Evolutionary conservation across 2,329 filamentous ascomycete genomes (phyloP), one percentile per base, ranked within the genome.

Genomic region (Claviceps monticola): DNA sequence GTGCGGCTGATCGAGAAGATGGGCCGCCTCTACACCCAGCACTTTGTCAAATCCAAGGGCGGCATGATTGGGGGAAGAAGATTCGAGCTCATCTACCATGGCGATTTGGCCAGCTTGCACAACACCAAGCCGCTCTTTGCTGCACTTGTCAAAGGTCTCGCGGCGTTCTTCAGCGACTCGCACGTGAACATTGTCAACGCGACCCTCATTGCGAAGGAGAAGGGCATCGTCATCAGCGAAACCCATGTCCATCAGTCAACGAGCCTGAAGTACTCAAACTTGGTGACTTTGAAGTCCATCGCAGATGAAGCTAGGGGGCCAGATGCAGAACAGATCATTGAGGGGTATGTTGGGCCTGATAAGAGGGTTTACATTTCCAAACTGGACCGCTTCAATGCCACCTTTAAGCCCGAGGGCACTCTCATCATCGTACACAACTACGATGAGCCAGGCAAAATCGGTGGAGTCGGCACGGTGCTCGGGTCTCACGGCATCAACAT

Each of bases 181-280:
- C 81, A 83, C 39, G 82, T 90, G 59, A 91, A 90, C 68, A 88
- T 93, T 54, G 86, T 93, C 58, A 91, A 93, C 60, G 86, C 86
- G 0, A 76, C 80, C 44, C 71, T 89, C 26, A 78, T 90, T 14
- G 86, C 86, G 19, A 83, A 80, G 56, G 84, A 89, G 59, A 85
- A 85, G 58, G 86, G 86, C 2, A 84, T 93, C 55, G 75, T 83
- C 45, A 82, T 93, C 61, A 86, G 83, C 61, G 87, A 91, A 68
- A 80, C 80, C 39, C 82, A 82, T 55, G 78, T 75, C 2, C 74
- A 82, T 7, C 79, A 84, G 19, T 70, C 74, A 1, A 74, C 78
- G n/a, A 74, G 80, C 21, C 71, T 77, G 45, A 78, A 80, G 0
- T 89, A 86, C 62, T 79, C 81, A 9, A 84, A 80, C 44, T 75